A percentile compares a stretch with the other conserved stretches of the same genome.
Evolutionary conservation across 192 early-diverging fungal species (phyloP).

Genomic region (Entomortierella chlamydospora): DNA sequence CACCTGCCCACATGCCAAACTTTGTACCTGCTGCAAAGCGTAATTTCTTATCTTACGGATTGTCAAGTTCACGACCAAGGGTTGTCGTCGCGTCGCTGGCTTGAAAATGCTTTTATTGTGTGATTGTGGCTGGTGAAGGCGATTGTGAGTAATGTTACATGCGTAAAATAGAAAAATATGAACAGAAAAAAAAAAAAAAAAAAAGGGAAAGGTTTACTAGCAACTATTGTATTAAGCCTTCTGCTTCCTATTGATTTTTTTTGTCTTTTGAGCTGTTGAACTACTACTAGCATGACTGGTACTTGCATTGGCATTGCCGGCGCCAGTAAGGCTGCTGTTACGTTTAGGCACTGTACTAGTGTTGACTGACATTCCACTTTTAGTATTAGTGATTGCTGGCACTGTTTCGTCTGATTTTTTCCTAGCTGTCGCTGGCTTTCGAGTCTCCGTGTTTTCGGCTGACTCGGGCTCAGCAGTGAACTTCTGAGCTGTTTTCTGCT

Average conservation of each 20-base stretch:
- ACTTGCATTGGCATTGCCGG: conserved; percentile 1
- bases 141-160: neutral
- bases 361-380: conserved; percentile 22
- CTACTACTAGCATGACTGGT: neutral
- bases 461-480: conserved; percentile 3
- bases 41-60: no score
- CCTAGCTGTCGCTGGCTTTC: neutral
- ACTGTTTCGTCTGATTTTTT: neutral
- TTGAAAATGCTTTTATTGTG: neutral
- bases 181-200: neutral
- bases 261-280: conserved; percentile 5
- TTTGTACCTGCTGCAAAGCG: no score
- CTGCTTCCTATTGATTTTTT: conserved; percentile 26
- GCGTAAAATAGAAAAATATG: neutral
- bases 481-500: neutral
- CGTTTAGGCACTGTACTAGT: conserved; percentile 11
- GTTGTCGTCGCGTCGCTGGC: no score
- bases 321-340: neutral
- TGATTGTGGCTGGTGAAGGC: no score
- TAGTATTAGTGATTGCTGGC: neutral
- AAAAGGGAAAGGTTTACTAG: neutral
- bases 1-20: neutral
- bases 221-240: no score
- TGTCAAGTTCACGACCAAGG: no score
- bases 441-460: neutral